Evolutionary conservation across 1,284 basidiomycete species (phyloP).

Genomic region (Peniophora sp.): DNA sequence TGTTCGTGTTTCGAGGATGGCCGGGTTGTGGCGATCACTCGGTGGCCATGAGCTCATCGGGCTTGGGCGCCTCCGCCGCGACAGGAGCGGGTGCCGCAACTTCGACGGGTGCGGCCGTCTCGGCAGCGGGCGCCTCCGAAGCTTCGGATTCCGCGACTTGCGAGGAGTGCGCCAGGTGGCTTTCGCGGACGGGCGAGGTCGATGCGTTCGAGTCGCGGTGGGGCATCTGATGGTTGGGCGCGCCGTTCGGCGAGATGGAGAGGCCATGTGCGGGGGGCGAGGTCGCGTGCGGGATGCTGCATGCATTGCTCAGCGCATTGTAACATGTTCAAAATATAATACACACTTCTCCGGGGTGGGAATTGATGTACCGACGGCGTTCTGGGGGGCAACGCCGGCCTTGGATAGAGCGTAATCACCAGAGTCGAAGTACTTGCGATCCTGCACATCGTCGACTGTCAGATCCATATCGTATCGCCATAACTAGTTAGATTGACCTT

Average conservation of each 20-base stretch:
- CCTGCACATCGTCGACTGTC: slow-evolving; percentile 38
- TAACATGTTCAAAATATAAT: slow-evolving; percentile 1
- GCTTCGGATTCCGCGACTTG: too few species aligned
- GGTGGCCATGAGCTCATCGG: too few species aligned
- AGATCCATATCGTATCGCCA: slow-evolving; percentile 1
- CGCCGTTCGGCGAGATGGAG: slow-evolving; percentile 57
- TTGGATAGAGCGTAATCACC: slow-evolving; percentile 96
- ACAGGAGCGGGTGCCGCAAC: too few species aligned
- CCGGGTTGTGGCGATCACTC: too few species aligned
- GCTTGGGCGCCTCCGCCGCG: too few species aligned
- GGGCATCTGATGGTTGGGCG: background rate
- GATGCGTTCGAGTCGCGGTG: slow-evolving; percentile 28
- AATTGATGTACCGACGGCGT: slow-evolving; percentile 86
- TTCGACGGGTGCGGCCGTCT: too few species aligned
- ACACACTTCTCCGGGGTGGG: slow-evolving; percentile 87
- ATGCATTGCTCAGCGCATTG: background rate
- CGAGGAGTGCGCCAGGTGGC: slow-evolving; percentile 32
- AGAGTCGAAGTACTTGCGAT: slow-evolving; percentile 97
- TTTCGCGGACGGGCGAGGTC: slow-evolving; percentile 58
- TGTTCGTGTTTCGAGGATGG: too few species aligned
- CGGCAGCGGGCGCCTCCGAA: too few species aligned
- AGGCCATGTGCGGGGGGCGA: slow-evolving; percentile 48
- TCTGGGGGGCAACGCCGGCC: slow-evolving; percentile 85
- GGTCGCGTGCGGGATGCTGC: slow-evolving; percentile 70
- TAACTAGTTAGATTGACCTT: slow-evolving; percentile 48